Percentiles rank a stretch among this genome's conserved stretches.
These are phyloP conservation scores for Dryas octopetala DNA, from an alignment of 306 rosid species.

Conservation along the genomic window DNA sequence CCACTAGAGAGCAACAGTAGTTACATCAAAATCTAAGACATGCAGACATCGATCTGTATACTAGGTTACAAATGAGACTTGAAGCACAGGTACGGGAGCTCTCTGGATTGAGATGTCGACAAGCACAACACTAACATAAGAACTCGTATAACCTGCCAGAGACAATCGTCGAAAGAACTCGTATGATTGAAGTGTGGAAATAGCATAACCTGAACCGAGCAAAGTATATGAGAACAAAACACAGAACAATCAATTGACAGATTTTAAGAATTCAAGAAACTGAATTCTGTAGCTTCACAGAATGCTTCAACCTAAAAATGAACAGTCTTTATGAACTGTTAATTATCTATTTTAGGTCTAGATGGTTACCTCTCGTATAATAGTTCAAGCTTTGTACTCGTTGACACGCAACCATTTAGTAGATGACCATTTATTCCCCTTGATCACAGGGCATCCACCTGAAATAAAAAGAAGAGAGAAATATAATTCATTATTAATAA, in stretches of 20 bases:
- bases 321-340: not conserved
- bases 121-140: constrained; percentile 28
- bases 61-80: constrained; percentile 27
- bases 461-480: constrained; percentile 31
- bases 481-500: not conserved
- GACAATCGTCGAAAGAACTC: constrained; percentile 6
- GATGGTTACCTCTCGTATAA: constrained; percentile 39
- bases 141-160: constrained; percentile 49
- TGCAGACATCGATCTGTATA: constrained; percentile 26
- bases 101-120: constrained; percentile 27
- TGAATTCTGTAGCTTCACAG: not conserved
- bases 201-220: not conserved
- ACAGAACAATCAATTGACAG: not conserved
- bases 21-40: constrained; percentile 36
- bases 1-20: constrained; percentile 33
- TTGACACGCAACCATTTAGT: constrained; percentile 89
- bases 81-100: constrained; percentile 22
- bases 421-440: constrained; percentile 96
- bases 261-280: not conserved
- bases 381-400: constrained; percentile 68
- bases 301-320: not conserved
- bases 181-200: not conserved
- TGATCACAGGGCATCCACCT: constrained; percentile 98
- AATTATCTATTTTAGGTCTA: not conserved
- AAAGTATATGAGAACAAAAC: not conserved